Evolutionary conservation across 805 yeast species (phyloP).

Genomic region (Ogataea corticis): DNA sequence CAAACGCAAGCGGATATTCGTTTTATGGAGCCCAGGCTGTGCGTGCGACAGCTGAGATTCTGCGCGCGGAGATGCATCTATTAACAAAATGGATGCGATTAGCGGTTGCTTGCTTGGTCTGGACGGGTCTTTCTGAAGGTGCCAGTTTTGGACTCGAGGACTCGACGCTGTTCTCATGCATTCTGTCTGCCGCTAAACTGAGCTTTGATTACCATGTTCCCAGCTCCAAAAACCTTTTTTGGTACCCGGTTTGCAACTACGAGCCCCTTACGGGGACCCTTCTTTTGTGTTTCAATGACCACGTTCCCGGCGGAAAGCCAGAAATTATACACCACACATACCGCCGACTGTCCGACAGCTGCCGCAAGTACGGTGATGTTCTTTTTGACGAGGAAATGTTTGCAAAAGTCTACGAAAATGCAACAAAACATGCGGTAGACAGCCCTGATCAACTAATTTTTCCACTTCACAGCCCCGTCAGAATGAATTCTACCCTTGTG

Average conservation of each 20-base stretch:
- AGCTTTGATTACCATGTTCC: slow-evolving; percentile 23
- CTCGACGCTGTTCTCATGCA: slow-evolving; percentile 25
- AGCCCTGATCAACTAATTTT: not conserved
- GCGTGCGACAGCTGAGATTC: not conserved
- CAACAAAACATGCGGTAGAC: slow-evolving; percentile 12
- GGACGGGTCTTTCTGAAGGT: not conserved
- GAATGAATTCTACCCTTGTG: slow-evolving; percentile 8
- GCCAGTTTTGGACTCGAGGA: slow-evolving; percentile 14
- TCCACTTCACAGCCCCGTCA: slow-evolving; percentile 19
- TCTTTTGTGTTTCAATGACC: slow-evolving; percentile 26
- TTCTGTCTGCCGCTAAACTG: slow-evolving; percentile 14
- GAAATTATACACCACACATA: slow-evolving; percentile 10
- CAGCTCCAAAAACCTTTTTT: slow-evolving; percentile 14
- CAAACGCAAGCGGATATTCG: not conserved
- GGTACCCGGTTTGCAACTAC: slow-evolving; percentile 27
- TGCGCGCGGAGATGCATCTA: not conserved
- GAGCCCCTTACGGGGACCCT: slow-evolving; percentile 29
- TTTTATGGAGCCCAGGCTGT: not conserved
- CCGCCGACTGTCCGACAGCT: slow-evolving; percentile 8
- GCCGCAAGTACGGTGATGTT: slow-evolving; percentile 15
- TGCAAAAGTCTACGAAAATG: slow-evolving; percentile 11
- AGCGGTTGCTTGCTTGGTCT: not conserved
- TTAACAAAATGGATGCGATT: not conserved
- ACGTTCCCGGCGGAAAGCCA: not conserved
- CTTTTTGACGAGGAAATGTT: slow-evolving; percentile 7